Percentiles rank a stretch among this genome's conserved stretches.
phyloP scores from a whole-genome alignment of 306 rosid genomes.

The Canavalia gladiata region DNA sequence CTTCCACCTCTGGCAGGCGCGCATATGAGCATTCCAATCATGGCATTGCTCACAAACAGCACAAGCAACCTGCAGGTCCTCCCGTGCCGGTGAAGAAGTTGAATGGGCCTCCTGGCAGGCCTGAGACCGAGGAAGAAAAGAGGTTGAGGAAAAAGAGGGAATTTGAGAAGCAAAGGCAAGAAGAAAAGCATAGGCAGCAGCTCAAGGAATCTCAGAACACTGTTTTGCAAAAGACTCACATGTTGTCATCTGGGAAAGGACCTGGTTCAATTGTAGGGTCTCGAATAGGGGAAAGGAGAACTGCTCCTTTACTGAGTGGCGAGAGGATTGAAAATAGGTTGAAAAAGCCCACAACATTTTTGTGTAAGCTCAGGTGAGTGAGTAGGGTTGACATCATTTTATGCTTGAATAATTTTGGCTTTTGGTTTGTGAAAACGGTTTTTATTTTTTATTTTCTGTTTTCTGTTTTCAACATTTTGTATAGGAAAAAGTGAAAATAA shows the following conservation, averaged over 20 bases:
- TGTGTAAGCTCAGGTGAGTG: conserved; percentile 98
- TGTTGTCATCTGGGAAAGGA: conserved; percentile 79
- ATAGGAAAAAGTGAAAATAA: no score
- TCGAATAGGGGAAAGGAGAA: conserved; percentile 84
- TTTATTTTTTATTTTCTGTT: no score
- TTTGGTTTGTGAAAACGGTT: no score
- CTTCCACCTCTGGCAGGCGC: conserved; percentile 63
- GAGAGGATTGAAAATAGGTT: conserved; percentile 96
- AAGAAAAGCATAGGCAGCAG: conserved; percentile 89
- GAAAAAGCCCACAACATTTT: conserved; percentile 96
- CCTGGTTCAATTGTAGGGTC: conserved; percentile 89
- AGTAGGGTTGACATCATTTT: conserved; percentile 58
- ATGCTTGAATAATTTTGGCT: neutral
- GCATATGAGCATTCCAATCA: conserved; percentile 71
- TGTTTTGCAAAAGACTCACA: conserved; percentile 75
- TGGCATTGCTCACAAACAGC: conserved; percentile 64
- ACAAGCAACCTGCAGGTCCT: conserved; percentile 58
- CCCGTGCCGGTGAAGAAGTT: conserved; percentile 58
- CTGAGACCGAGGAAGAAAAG: conserved; percentile 89
- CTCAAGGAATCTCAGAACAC: conserved; percentile 86
- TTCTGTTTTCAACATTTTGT: no score
- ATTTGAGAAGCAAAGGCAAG: conserved; percentile 87
- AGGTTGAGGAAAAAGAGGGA: conserved; percentile 86
- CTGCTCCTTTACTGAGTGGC: conserved; percentile 75
- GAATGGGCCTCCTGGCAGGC: conserved; percentile 64